A percentile compares a stretch with the other conserved stretches of the same genome.
These are phyloP conservation scores for Corylus americana DNA, from an alignment of 306 rosid genomes.

Conservation along the genomic window DNA sequence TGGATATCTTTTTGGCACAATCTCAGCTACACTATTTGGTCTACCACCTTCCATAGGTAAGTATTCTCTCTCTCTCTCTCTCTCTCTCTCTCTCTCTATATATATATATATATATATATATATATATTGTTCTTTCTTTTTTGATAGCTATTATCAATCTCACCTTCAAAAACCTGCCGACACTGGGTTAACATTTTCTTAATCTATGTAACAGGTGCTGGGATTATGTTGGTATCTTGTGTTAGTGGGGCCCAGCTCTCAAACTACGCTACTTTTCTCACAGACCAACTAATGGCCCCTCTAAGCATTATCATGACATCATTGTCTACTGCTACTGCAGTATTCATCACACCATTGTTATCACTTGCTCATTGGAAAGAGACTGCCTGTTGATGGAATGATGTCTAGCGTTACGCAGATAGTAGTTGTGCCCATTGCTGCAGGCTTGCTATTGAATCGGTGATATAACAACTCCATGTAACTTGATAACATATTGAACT, in stretches of 20 bases:
- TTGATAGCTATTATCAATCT: neutral
- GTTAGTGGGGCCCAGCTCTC: slow-evolving; percentile 99
- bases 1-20: slow-evolving; percentile 73
- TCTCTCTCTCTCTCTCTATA: slow-evolving; percentile 1
- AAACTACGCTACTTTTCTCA: slow-evolving; percentile 84
- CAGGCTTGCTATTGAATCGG: slow-evolving; percentile 89
- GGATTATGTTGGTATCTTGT: slow-evolving; percentile 87
- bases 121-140: neutral
- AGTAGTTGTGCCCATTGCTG: slow-evolving; percentile 79
- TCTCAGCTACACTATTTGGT: slow-evolving; percentile 61
- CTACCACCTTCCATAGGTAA: slow-evolving; percentile 83
- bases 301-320: slow-evolving; percentile 96
- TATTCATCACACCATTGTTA: slow-evolving; percentile 75
- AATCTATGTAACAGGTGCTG: slow-evolving; percentile 71
- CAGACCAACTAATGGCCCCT: slow-evolving; percentile 87
- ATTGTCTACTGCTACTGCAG: slow-evolving; percentile 91
- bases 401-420: slow-evolving; percentile 86
- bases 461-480: slow-evolving; percentile 25
- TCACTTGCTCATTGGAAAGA: slow-evolving; percentile 90
- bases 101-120: neutral
- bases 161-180: slow-evolving; percentile 15
- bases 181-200: slow-evolving; percentile 34
- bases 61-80: slow-evolving; percentile 10
- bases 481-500: slow-evolving; percentile 16
- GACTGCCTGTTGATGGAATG: slow-evolving; percentile 96